Percentiles rank a stretch among this genome's conserved stretches.
phyloP scores from a whole-genome alignment of 345 rosid genomes.

The Gossypium stocksii region DNA sequence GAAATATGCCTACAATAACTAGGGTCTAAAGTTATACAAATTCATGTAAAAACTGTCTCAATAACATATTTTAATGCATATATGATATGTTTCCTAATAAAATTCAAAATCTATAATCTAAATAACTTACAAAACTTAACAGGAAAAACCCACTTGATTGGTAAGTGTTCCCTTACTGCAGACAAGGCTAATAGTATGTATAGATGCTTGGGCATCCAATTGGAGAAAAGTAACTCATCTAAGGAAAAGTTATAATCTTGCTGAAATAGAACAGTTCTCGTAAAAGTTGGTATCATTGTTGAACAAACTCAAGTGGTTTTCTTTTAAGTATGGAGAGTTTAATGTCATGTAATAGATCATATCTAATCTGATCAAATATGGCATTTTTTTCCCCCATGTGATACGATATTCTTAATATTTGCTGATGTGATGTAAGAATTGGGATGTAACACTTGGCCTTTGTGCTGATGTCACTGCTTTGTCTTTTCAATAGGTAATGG shows the following conservation, averaged over 20 bases:
- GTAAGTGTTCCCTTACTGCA: not conserved
- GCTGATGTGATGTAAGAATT: not conserved
- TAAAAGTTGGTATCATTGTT: not conserved
- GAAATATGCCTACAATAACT: conserved; percentile 10
- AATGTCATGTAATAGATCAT: not conserved
- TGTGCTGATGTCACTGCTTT: conserved; percentile 21
- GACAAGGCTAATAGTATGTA: not conserved
- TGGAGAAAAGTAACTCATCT: not conserved
- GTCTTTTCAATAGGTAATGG: conserved; percentile 65
- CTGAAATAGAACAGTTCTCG: not conserved
- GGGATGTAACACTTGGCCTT: not conserved
- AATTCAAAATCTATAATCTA: conserved; percentile 2
- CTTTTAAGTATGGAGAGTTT: not conserved
- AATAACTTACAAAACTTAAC: not conserved
- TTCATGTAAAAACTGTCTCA: conserved; percentile 9
- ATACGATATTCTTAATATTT: not conserved
- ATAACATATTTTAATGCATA: conserved; percentile 14
- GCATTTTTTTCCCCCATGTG: not conserved
- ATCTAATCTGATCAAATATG: not conserved
- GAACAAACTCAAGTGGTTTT: not conserved
- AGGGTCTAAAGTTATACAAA: conserved; percentile 15
- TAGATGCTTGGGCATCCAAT: not conserved
- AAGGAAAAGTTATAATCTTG: not conserved
- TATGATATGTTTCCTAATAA: conserved; percentile 4
- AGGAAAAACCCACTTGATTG: not conserved